Evolutionary conservation across 805 yeast genomes (phyloP).

Genomic region (Isabelozyma gotoi): DNA sequence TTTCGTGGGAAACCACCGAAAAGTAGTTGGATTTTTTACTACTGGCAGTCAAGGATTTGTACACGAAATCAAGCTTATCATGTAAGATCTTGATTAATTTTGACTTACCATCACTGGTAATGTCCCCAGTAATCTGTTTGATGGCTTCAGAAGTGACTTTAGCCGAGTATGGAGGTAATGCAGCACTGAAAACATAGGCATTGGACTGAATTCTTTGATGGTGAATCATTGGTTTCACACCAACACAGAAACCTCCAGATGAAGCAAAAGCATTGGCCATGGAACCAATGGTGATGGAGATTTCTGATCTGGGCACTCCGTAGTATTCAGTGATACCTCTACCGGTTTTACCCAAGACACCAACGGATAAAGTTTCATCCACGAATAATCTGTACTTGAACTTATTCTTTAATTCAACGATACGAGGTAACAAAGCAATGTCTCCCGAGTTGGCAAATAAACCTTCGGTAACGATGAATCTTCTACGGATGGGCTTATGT

Average conservation of each 20-base stretch:
- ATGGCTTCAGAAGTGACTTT: slow-evolving; percentile 58
- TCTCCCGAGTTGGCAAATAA: slow-evolving; percentile 82
- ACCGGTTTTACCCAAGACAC: slow-evolving; percentile 82
- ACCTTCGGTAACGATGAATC: slow-evolving; percentile 91
- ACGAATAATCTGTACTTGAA: slow-evolving; percentile 83
- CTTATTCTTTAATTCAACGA: slow-evolving; percentile 73
- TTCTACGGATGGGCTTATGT: slow-evolving; percentile 78
- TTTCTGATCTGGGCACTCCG: slow-evolving; percentile 63
- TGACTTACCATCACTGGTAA: slow-evolving; percentile 21
- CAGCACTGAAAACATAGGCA: slow-evolving; percentile 92
- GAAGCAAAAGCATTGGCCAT: slow-evolving; percentile 79
- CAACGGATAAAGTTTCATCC: slow-evolving; percentile 86
- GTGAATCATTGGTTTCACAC: slow-evolving; percentile 75
- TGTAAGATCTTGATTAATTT: slow-evolving; percentile 34
- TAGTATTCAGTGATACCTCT: slow-evolving; percentile 81
- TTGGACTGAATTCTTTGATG: slow-evolving; percentile 89
- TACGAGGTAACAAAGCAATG: slow-evolving; percentile 63
- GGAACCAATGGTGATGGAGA: slow-evolving; percentile 86
- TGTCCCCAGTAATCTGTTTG: slow-evolving; percentile 41
- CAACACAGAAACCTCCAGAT: slow-evolving; percentile 93
- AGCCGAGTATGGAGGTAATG: slow-evolving; percentile 91
- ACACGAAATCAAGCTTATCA: slow-evolving; percentile 38
- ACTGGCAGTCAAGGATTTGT: slow-evolving; percentile 42
- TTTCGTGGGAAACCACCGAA: slow-evolving; percentile 52
- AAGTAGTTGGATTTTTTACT: slow-evolving; percentile 36